Evolutionary conservation across 2,329 filamentous ascomycete species (phyloP).

Genomic region (Venturia nashicola): DNA sequence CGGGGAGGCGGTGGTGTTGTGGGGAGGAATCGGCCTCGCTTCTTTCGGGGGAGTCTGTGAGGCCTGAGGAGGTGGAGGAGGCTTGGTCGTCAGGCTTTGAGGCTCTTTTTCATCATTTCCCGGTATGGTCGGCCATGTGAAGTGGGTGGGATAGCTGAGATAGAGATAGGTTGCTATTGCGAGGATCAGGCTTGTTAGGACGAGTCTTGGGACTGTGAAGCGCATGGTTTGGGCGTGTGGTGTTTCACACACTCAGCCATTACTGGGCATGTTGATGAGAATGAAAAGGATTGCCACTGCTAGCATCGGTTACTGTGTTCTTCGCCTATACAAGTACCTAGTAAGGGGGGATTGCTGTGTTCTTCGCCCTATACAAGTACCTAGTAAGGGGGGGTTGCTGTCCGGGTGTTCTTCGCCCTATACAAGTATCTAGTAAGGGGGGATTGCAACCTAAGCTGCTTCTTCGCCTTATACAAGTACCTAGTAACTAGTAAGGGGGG

Average conservation of each 20-base stretch:
- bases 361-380: too few species aligned
- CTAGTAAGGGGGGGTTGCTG: too few species aligned
- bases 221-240: not conserved
- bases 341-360: too few species aligned
- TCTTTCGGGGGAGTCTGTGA: not conserved
- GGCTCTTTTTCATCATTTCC: not conserved
- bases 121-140: not conserved
- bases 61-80: not conserved
- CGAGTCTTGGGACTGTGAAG: not conserved
- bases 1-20: conserved; percentile 5
- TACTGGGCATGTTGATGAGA: not conserved
- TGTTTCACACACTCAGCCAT: not conserved
- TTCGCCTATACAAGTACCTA: too few species aligned
- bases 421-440: not conserved
- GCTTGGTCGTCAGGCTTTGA: not conserved
- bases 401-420: not conserved
- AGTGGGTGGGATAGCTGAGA: not conserved
- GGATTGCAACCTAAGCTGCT: too few species aligned
- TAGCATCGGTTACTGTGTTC: not conserved
- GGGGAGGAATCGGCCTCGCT: not conserved
- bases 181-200: not conserved
- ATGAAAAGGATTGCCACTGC: not conserved
- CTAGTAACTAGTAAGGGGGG: too few species aligned
- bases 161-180: not conserved
- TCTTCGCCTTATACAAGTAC: not conserved